Base-by-base conservation (phyloP, 2,329 filamentous ascomycete species). In the Nigrospora oryzae region DNA sequence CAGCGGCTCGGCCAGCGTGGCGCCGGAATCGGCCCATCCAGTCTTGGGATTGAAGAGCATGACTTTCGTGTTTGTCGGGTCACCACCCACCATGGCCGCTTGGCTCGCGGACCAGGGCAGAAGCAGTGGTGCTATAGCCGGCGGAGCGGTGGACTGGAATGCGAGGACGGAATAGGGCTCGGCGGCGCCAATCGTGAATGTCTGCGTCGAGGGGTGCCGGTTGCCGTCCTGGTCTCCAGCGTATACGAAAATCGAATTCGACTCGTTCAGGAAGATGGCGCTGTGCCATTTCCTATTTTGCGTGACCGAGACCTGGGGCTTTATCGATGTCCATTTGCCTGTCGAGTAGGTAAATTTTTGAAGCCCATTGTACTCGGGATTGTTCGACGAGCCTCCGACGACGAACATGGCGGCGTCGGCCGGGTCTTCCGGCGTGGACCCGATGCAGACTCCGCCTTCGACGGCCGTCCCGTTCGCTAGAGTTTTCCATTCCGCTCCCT, bases 191-290 rank as follows among this genome's bases (percentile, higher is more conserved):
- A 96, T 81, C 15, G 84, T 73, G 56, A 90, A 95, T 0, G 88
- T 91, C 53, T 88, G 76, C 2, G 83, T 79, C 1, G 86, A 89
- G 1, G 77, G 68, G 7, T 68, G 64, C 10, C 67, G 63, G 32
- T 66, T 67, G 23, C 78, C 79, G 53, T 82, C 77, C 54, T 83
- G 79, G 14, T 75, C 80, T 38, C 91, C 91, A 31, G 83, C 86
- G 60, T 90, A 96, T 23, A 95, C 74, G 19, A 96, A 66, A 44
- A 97, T 86, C 4, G 79, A 75, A 45, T 87, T 75, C 14, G 80
- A 77, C 17, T 75, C 74, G 49, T 81, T 75, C 44, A 97, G 70
- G 59, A 89, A 96, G 15, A 79, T 75, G 12, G 85, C 84, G 52
- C 79, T 83, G 62, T 97, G 91, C 53, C 83, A 78, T 47, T 80